Evolutionary conservation across 2,329 filamentous ascomycete species (phyloP), one percentile per base, ranked within the genome.

Genomic region (Aspergillus intermedius): DNA sequence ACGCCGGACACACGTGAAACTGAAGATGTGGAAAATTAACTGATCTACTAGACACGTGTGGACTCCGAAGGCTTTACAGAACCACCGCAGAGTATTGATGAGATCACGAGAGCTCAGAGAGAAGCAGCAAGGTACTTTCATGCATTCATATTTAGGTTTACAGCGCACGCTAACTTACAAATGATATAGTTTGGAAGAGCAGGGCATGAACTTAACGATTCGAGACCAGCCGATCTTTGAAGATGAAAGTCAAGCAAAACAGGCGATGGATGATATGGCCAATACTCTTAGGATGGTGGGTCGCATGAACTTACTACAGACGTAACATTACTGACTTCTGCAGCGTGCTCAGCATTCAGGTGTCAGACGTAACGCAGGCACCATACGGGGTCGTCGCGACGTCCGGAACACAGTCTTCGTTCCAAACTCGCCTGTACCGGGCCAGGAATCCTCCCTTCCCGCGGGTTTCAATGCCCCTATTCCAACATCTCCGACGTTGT

Each of bases 391-490:
- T 45, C 86, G 93, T 52, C 81, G 93, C 63, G 91, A 97, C 65
- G 88, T 94, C 54, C 82, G 91, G 50, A 95, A 95, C 68, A 96
- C 91, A 1, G 84, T 95, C 47, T 91, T 93, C 62, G 77, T 91
- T 54, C 85, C 88, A 37, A 70, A 70, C 37, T 60, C 70, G 9
- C 59, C 60, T 13, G 58, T 66, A 9, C 66, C 68, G 34, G 69
- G 72, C 47, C 57, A 56, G 49, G 64, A 69, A 61, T 46, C 62
- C 44, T 47, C 56, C 54, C 45, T 61, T 40, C 46, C 65, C 57
- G 53, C 56, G 13, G 54, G 54, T 19, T 51, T 59, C 8, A 61
- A 67, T 28, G 43, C 56, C 2, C 58, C 65, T 42, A 51, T 55
- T 8, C 63, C 67, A 5, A 54, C 54, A 13, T 73, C 72, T 22